Conservation (phyloP, 257 asterid genomes). For the Thymus mandschuricus region DNA sequence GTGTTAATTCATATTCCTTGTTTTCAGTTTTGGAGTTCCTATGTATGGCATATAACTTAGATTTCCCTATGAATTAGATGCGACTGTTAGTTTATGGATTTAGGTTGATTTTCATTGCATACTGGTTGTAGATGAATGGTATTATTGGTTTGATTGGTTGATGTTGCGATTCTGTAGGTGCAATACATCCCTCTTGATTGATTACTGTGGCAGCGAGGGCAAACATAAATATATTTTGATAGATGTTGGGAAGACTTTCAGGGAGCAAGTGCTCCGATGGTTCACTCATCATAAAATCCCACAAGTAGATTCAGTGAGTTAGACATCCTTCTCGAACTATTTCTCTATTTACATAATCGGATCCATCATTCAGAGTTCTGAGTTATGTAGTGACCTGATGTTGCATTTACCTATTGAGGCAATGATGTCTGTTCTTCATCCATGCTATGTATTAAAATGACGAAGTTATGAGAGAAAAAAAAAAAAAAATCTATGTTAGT, state of each 20-base stretch:
- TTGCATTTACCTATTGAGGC: not conserved
- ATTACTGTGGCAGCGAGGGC: slow-evolving; percentile 57
- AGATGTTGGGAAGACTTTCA: slow-evolving; percentile 92
- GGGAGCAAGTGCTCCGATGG: slow-evolving; percentile 99
- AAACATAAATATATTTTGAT: slow-evolving; percentile 83
- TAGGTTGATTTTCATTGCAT: not conserved
- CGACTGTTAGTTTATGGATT: slow-evolving; percentile 6
- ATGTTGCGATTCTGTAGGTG: slow-evolving; percentile 65
- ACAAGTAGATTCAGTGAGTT: slow-evolving; percentile 89
- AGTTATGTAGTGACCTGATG: not conserved
- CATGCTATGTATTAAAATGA: slow-evolving; percentile 3
- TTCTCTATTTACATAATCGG: not conserved
- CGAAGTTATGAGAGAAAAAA: not conserved
- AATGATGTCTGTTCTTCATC: not conserved
- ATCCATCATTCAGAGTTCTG: not conserved
- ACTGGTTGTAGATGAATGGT: not conserved
- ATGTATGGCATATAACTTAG: not conserved
- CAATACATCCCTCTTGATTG: slow-evolving; percentile 93
- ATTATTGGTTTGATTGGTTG: slow-evolving; percentile 20
- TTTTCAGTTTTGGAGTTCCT: not conserved
- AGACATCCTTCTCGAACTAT: slow-evolving; percentile 10
- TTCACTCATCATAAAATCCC: slow-evolving; percentile 81
- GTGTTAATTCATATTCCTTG: not conserved
- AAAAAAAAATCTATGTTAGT: not conserved
- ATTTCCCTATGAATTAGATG: not conserved